A percentile compares a stretch with the other conserved stretches of the same genome.
These are phyloP conservation scores for Neofusicoccum umdonicola DNA, from an alignment of 2,329 filamentous ascomycete species.

Conservation along the genomic window DNA sequence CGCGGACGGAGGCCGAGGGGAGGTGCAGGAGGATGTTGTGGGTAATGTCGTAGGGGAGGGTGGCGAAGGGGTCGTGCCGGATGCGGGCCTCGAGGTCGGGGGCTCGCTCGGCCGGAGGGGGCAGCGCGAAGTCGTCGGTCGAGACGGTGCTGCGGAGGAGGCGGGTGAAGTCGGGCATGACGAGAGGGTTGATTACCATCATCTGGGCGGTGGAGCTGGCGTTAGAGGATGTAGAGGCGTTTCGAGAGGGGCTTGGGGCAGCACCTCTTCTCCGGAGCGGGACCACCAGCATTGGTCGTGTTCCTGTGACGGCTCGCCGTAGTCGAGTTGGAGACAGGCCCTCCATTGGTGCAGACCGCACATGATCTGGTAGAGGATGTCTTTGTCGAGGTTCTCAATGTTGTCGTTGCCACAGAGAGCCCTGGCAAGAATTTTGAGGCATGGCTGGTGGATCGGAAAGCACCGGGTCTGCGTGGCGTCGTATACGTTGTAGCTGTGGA, in stretches of 20 bases:
- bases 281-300: conserved; percentile 21
- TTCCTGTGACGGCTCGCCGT: conserved; percentile 12
- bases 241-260: not conserved
- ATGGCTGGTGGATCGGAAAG: conserved; percentile 25
- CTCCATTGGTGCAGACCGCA: not conserved
- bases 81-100: conserved; percentile 17
- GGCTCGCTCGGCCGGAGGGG: not conserved
- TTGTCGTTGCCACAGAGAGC: conserved; percentile 17
- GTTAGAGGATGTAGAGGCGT: not conserved
- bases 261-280: conserved; percentile 22
- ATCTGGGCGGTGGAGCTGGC: conserved; percentile 12
- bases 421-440: conserved; percentile 22
- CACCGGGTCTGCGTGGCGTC: conserved; percentile 1
- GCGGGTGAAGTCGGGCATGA: conserved; percentile 7
- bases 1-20: not conserved
- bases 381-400: conserved; percentile 18
- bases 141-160: conserved; percentile 19
- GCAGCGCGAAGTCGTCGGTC: conserved; percentile 10
- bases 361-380: conserved; percentile 20
- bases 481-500: conserved; percentile 15
- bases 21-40: not conserved
- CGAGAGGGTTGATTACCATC: conserved; percentile 18
- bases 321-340: conserved; percentile 20
- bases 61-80: not conserved
- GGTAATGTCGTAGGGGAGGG: not conserved